Evolutionary conservation across 2,329 filamentous ascomycete genomes (phyloP), one percentile per base, ranked within the genome.

Genomic region (Microdochium paspali): DNA sequence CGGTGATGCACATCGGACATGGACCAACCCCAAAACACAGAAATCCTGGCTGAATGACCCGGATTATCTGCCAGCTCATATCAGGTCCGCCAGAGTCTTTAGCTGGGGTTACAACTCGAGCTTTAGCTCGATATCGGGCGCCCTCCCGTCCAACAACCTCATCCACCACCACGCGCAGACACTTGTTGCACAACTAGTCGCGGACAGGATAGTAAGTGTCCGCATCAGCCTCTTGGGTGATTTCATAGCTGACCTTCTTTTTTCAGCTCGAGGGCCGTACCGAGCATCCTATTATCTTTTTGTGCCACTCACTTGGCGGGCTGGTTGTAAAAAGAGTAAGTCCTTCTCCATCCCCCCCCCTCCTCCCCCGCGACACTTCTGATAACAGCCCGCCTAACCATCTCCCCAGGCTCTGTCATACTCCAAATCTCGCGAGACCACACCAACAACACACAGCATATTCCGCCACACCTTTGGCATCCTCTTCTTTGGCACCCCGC

Each of bases 241-340:
- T 35, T n/a, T n/a, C n/a, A n/a, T n/a, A n/a, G n/a, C n/a, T n/a
- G n/a, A n/a, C n/a, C n/a, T n/a, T n/a, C n/a, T n/a, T n/a, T n/a
- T 9, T 35, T 5, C 48, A 66, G 62, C 51, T 61, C 30, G 59
- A 63, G 48, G 54, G 59, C 48, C 57, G 55, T 23, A 53, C 51
- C 30, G 45, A 61, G 24, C 61, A 59, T 47, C 66, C 66, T 4
- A 64, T 70, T 25, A 63, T 69, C 23, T 70, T 68, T 49, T 46
- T 69, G 20, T 67, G 63, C 26, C 65, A 69, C 51, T 68, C 65
- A 23, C 58, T 69, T 12, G 66, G 66, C 23, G 66, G 67, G 1
- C 62, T 69, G 23, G 60, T 70, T 44, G 63, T 69, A 5, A 67
- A 67, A 50, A 56, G 60, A 49, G 65, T 67, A 59, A 44, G 58